Evolutionary conservation across 345 rosid species (phyloP), one percentile per base, ranked within the genome.

Genomic region (Garcia nutans): DNA sequence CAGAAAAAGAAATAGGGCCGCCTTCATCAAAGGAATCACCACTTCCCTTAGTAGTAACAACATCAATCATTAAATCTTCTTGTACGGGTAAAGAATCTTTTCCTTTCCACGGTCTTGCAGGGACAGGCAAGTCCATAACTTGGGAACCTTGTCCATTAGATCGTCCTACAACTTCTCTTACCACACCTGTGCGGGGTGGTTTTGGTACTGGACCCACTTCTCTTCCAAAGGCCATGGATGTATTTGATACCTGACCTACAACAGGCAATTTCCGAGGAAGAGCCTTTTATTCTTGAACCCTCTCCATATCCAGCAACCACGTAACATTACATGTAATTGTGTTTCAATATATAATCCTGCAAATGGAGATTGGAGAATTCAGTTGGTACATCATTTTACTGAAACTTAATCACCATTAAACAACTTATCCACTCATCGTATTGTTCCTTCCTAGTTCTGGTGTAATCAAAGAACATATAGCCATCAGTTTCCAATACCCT

Each of bases 1-100:
- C 97, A n/a, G 89, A 91, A 77, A 96, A 96, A 17, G 86, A 88
- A 82, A 85, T 85, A 6, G 93, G 77, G 47, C 93, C 91, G 78
- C 80, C 81, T 72, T 93, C 98, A 68, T 90, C 98, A 68, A 84
- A 80, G 63, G 85, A 86, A 81, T 90, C 91, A 74, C 77, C 78
- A 42, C 84, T 81, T 54, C 80, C 85, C 62, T 89, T 88, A 63
- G 82, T 87, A 55, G 80, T 72, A 59, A 86, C 64, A 81, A 84
- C 85, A 58, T 77, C 89, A 58, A 64, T 73, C 70, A 83, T 82
- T 10, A 47, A 50, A 26, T 89, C 97, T 74, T 86, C 90, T 44
- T 70, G 81, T 74, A 84, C 85, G 24, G 83, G 76, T 70, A 86
- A 57, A 61, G 79, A 88, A 20, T 80, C 87, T 77, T 86, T 88